Evolutionary conservation across 768 basidiomycete species (phyloP).

Genomic region (Kwoniella heveanensis): DNA sequence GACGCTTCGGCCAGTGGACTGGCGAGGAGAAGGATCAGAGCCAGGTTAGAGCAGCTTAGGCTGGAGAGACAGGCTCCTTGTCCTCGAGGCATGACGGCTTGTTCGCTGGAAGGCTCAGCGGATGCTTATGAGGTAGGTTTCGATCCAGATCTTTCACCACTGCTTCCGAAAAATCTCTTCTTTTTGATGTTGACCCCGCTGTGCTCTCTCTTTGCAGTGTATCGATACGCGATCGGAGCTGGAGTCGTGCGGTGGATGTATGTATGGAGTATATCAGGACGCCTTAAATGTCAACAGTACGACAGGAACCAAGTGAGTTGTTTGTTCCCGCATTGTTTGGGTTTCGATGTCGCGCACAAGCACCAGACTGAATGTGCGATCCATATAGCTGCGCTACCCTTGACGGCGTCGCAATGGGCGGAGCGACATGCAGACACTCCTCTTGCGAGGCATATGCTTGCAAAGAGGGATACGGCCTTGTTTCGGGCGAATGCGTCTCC

Average conservation of each 20-base stretch:
- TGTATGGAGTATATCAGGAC: conserved; percentile 8
- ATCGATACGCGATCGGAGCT: conserved; percentile 17
- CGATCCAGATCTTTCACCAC: too few species aligned
- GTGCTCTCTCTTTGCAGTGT: conserved; percentile 2
- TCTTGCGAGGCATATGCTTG: conserved; percentile 18
- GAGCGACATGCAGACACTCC: conserved; percentile 18
- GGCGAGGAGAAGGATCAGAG: conserved; percentile 8
- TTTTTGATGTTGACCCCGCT: not conserved
- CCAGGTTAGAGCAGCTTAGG: not conserved
- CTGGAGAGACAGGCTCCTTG: conserved; percentile 11
- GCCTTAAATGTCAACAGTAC: not conserved
- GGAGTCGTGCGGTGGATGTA: conserved; percentile 20
- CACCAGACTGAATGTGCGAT: not conserved
- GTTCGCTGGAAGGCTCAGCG: conserved; percentile 2
- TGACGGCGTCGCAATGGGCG: conserved; percentile 14
- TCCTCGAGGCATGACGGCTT: conserved; percentile 13
- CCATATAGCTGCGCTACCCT: conserved; percentile 9
- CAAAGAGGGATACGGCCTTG: conserved; percentile 20
- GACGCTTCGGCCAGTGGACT: conserved; percentile 9
- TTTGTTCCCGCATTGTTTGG: too few species aligned
- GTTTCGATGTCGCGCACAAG: not conserved
- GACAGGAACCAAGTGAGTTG: conserved; percentile 16
- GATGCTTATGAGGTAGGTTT: conserved; percentile 18
- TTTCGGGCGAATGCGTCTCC: conserved; percentile 3
- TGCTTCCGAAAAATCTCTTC: not conserved